A percentile compares a stretch with the other conserved stretches of the same genome.
Evolutionary conservation across 2,329 filamentous ascomycete species (phyloP).

Genomic region (Tolypocladium nubicola): DNA sequence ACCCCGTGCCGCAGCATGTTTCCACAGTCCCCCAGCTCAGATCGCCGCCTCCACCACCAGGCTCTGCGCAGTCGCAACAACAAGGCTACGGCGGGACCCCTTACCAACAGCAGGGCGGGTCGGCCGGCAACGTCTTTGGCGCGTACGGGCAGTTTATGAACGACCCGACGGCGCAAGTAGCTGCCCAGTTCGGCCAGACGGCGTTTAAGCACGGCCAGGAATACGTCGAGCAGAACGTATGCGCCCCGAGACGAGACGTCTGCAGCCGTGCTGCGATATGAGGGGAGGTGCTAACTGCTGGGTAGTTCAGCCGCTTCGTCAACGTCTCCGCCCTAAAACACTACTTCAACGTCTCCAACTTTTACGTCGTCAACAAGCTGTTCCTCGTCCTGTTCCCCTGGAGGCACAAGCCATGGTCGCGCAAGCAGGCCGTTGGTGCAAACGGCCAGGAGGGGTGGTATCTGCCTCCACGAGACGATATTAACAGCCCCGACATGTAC

Average conservation of each 20-base stretch:
- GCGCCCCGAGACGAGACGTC: slow-evolving; percentile 14
- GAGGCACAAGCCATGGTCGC: slow-evolving; percentile 95
- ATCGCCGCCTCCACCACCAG: slow-evolving; percentile 76
- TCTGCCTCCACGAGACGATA: slow-evolving; percentile 83
- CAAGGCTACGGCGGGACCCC: slow-evolving; percentile 59
- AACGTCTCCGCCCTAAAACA: slow-evolving; percentile 91
- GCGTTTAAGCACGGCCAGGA: slow-evolving; percentile 88
- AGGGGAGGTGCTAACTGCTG: slow-evolving; percentile 5
- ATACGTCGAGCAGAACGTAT: slow-evolving; percentile 89
- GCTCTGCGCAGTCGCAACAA: slow-evolving; percentile 56
- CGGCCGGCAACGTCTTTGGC: slow-evolving; percentile 46
- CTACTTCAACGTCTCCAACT: slow-evolving; percentile 99
- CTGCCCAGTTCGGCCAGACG: slow-evolving; percentile 85
- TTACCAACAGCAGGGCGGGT: slow-evolving; percentile 55
- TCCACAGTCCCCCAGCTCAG: slow-evolving; percentile 95
- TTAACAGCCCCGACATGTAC: slow-evolving; percentile 99
- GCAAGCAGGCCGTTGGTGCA: slow-evolving; percentile 67
- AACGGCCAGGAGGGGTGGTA: slow-evolving; percentile 67
- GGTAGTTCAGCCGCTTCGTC: slow-evolving; percentile 59
- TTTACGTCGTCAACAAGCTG: slow-evolving; percentile 89
- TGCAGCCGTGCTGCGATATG: no score
- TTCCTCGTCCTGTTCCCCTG: slow-evolving; percentile 92
- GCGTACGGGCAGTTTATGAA: slow-evolving; percentile 90
- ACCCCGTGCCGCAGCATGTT: slow-evolving; percentile 95
- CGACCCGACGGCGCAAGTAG: slow-evolving; percentile 90